These are phyloP conservation scores for Penicillium taxi DNA, from an alignment of 495 filamentous ascomycete species.

Conservation along the genomic window DNA sequence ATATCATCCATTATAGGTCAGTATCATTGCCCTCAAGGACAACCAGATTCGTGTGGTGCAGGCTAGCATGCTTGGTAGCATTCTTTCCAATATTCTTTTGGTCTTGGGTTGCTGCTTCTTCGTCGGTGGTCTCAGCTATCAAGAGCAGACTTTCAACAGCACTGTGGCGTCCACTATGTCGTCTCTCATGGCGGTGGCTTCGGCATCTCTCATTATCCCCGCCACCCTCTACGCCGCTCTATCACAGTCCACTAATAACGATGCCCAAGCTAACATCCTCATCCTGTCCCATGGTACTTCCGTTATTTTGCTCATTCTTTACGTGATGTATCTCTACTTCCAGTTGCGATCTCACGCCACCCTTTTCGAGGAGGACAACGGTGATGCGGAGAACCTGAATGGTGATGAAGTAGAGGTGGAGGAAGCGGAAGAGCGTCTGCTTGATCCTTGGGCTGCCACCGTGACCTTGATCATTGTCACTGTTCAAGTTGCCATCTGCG, in stretches of 20 bases:
- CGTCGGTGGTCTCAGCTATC: slow-evolving; percentile 62
- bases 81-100: slow-evolving; percentile 89
- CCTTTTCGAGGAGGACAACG: slow-evolving; percentile 65
- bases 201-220: slow-evolving; percentile 87
- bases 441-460: slow-evolving; percentile 63
- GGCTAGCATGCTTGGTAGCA: slow-evolving; percentile 94
- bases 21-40: slow-evolving; percentile 80
- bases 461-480: slow-evolving; percentile 70
- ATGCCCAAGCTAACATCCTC: slow-evolving; percentile 51
- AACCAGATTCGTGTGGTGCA: slow-evolving; percentile 92
- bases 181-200: slow-evolving; percentile 87
- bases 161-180: slow-evolving; percentile 94
- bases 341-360: slow-evolving; percentile 74
- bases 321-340: slow-evolving; percentile 86
- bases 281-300: slow-evolving; percentile 83
- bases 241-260: slow-evolving; percentile 16
- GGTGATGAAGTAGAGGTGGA: slow-evolving; percentile 33
- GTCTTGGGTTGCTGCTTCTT: slow-evolving; percentile 97
- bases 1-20: slow-evolving; percentile 53
- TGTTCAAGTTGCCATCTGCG: slow-evolving; percentile 77
- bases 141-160: slow-evolving; percentile 70
- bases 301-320: slow-evolving; percentile 80
- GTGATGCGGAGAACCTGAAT: slow-evolving; percentile 27
- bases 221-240: slow-evolving; percentile 65
- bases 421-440: slow-evolving; percentile 52